Evolutionary conservation across 768 basidiomycete genomes (phyloP), one percentile per base, ranked within the genome.

Genomic region (Termitomyces sp.): DNA sequence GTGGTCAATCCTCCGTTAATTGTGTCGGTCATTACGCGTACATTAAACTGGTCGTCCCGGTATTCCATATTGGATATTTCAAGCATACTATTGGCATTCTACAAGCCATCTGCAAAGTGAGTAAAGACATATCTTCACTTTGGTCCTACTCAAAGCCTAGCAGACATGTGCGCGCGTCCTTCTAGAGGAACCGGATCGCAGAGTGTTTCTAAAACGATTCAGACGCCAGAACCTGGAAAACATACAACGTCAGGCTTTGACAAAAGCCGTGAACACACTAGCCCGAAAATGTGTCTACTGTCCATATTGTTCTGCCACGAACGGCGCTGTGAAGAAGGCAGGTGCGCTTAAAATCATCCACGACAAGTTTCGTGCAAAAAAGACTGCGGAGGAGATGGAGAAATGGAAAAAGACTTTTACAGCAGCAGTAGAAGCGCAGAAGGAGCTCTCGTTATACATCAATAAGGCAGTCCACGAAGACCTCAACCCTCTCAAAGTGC

Each of bases 11-110:
- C 18, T 87, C 92, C 29, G 90, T 94, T 3, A 93, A 97, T 60
- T 99, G 97, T 68, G 95, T 97, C 24, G 97, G 97, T 1, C 97
- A 99, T 71, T 98, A 97, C 69, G 95, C 95, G 5, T 98, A 98
- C 74, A 98, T 99, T 75, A 98, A 97, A 72, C 81, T 99, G 43
- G 86, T 89, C 32, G 86, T 99, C 20, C 97, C 97, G 0, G 95
- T 98, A 20, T 99, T 98, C 71, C 97, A 99, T 69, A 93, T 98
- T 56, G 97, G 97, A 7, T 99, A 93, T 73, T 98, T 99, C 78
- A 92, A 94, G 69, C 94, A 98, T 64, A 92, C 90, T 18, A 93
- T 98, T 58, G 82, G 83, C 26, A 89, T 98, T 61, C 81, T 98
- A 1, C 97, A 98, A 68, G 90, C 90, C 63, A 94, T 98, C 62